Percentiles rank a stretch among this genome's conserved stretches.
Conservation (phyloP, 495 filamentous ascomycete genomes). For the Lophiotrema nucula region DNA sequence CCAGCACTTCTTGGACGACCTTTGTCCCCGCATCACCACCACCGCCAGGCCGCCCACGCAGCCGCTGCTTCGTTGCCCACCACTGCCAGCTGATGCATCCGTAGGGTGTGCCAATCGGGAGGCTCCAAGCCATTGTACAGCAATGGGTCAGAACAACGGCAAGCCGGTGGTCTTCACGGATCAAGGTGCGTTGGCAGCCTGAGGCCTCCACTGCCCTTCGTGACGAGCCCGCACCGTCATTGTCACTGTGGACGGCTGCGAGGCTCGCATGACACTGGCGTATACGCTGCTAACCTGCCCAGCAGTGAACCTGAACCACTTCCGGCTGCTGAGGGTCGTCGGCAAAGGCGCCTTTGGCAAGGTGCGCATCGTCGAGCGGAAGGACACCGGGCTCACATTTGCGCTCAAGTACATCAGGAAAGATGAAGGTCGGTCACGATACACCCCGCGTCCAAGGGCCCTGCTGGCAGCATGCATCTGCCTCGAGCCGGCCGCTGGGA, state of each 20-base stretch:
- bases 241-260: too few species aligned
- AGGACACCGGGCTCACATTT: constrained; percentile 90
- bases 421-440: constrained; percentile 77
- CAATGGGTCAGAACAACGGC: constrained; percentile 92
- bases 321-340: constrained; percentile 89
- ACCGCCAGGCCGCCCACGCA: constrained; percentile 8
- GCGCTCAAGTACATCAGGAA: constrained; percentile 98
- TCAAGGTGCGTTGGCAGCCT: constrained; percentile 69
- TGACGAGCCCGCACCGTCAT: too few species aligned
- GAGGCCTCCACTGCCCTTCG: background rate
- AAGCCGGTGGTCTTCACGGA: constrained; percentile 90
- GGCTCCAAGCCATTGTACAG: constrained; percentile 15
- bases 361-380: constrained; percentile 95
- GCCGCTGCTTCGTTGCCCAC: background rate
- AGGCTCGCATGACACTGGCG: too few species aligned
- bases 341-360: constrained; percentile 98
- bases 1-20: constrained; percentile 2
- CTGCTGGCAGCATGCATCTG: constrained; percentile 5
- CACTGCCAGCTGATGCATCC: constrained; percentile 23
- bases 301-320: constrained; percentile 94
- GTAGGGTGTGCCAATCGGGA: constrained; percentile 2
- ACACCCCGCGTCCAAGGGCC: background rate
- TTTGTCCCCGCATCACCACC: constrained; percentile 11
- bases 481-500: background rate
- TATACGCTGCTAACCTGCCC: background rate